These are phyloP conservation scores for Alnus rubra DNA, from an alignment of 306 rosid genomes.

Conservation along the genomic window DNA sequence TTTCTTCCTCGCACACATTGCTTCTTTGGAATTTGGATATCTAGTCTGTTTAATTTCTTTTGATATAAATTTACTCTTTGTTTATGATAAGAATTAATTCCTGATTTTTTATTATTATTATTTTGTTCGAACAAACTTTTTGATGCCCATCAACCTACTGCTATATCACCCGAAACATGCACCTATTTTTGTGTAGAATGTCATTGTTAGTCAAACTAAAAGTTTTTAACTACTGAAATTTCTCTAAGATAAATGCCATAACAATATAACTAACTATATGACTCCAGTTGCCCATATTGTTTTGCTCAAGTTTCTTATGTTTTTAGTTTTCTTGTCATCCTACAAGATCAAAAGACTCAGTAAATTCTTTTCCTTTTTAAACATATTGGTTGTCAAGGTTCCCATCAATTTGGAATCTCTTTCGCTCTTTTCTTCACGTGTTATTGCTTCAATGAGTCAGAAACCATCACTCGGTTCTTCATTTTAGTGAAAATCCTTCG, in stretches of 20 bases:
- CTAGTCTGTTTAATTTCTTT: no score
- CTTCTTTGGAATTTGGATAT: not conserved
- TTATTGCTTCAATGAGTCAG: no score
- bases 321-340: not conserved
- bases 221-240: not conserved
- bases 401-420: not conserved
- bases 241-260: not conserved
- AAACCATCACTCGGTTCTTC: not conserved
- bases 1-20: not conserved
- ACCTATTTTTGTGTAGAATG: constrained; percentile 1
- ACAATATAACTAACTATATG: not conserved
- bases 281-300: not conserved
- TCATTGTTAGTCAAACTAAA: not conserved
- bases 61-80: not conserved
- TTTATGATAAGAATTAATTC: not conserved
- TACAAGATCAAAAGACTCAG: not conserved
- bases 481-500: not conserved
- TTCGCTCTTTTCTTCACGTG: not conserved
- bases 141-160: not conserved
- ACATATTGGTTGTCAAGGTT: not conserved
- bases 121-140: not conserved
- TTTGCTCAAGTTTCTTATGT: not conserved
- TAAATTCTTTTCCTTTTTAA: not conserved
- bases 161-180: not conserved
- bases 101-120: not conserved